A percentile compares a stretch with the other conserved stretches of the same genome.
Evolutionary conservation across 768 basidiomycete genomes (phyloP).

Genomic region (Trametes elegans): DNA sequence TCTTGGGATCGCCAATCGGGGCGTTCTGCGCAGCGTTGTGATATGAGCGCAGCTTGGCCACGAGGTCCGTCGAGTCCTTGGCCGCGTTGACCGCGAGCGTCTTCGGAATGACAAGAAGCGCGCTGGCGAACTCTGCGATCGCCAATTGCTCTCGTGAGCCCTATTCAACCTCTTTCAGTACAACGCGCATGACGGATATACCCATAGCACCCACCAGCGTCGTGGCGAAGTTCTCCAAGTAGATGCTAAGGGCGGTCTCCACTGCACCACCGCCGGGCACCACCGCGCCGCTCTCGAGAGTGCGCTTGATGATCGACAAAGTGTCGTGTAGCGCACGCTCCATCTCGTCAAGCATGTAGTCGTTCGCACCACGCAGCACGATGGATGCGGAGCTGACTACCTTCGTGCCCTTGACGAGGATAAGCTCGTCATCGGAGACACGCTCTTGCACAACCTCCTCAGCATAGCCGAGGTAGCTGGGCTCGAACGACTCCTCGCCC

Average conservation of each 20-base stretch:
- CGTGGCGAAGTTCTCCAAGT: constrained; percentile 98
- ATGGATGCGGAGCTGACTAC: constrained; percentile 92
- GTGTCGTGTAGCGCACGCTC: constrained; percentile 95
- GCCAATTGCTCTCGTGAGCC: constrained; percentile 98
- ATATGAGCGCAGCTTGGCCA: constrained; percentile 94
- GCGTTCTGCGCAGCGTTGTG: constrained; percentile 97
- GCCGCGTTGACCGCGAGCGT: constrained; percentile 97
- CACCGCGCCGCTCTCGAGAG: constrained; percentile 91
- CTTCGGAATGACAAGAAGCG: constrained; percentile 93
- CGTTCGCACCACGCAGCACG: constrained; percentile 94
- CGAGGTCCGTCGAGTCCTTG: constrained; percentile 96
- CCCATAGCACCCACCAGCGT: constrained; percentile 66
- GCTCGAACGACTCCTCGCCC: constrained; percentile 96
- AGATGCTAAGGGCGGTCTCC: constrained; percentile 94
- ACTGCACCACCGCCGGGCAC: constrained; percentile 98
- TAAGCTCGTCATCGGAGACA: constrained; percentile 97
- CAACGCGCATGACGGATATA: background rate
- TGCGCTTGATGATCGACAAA: constrained; percentile 93
- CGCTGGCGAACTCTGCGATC: constrained; percentile 96
- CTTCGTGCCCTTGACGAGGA: constrained; percentile 96
- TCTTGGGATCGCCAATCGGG: constrained; percentile 86
- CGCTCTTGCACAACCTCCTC: constrained; percentile 97
- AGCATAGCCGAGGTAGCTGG: constrained; percentile 84
- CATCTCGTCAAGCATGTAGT: constrained; percentile 99
- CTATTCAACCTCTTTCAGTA: constrained; percentile 39